These are phyloP conservation scores for Huntiella bhutanensis DNA, from an alignment of 2,329 filamentous ascomycete species.

Conservation along the genomic window DNA sequence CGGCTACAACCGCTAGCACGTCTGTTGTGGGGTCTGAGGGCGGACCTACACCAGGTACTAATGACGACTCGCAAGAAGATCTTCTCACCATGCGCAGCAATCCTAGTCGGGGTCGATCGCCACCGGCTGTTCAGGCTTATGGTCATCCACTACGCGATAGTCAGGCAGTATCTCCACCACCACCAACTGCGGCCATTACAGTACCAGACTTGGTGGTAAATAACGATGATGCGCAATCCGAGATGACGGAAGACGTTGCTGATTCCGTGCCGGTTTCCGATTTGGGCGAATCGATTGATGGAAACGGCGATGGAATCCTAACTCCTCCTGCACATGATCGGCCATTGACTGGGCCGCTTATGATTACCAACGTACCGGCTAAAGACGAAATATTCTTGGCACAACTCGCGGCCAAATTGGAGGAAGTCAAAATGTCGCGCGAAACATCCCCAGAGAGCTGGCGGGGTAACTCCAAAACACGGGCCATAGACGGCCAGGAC, in stretches of 20 bases:
- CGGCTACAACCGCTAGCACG: conserved; percentile 12
- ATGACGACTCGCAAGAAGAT: no score
- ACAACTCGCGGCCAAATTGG: conserved; percentile 31
- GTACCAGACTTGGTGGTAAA: not conserved
- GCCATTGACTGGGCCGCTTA: conserved; percentile 31
- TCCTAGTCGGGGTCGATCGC: no score
- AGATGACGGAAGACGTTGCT: no score
- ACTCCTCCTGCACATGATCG: conserved; percentile 26
- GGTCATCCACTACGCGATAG: not conserved
- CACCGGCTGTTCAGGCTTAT: no score
- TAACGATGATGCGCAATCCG: not conserved
- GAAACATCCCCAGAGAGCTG: conserved; percentile 16
- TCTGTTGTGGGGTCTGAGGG: conserved; percentile 5
- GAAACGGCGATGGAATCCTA: conserved; percentile 11
- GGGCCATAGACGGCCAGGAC: conserved; percentile 1
- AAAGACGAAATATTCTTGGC: conserved; percentile 36
- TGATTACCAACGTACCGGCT: conserved; percentile 35
- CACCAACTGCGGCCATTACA: not conserved
- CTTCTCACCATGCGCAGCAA: no score
- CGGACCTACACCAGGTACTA: conserved; percentile 8
- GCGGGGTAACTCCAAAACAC: not conserved
- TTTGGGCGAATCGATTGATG: not conserved
- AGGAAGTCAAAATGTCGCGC: conserved; percentile 27
- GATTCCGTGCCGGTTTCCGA: no score
- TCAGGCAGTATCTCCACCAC: not conserved